Evolutionary conservation across 139 green algal species (phyloP), one percentile per base, ranked within the genome.

Genomic region (Picochlorum costavermella): DNA sequence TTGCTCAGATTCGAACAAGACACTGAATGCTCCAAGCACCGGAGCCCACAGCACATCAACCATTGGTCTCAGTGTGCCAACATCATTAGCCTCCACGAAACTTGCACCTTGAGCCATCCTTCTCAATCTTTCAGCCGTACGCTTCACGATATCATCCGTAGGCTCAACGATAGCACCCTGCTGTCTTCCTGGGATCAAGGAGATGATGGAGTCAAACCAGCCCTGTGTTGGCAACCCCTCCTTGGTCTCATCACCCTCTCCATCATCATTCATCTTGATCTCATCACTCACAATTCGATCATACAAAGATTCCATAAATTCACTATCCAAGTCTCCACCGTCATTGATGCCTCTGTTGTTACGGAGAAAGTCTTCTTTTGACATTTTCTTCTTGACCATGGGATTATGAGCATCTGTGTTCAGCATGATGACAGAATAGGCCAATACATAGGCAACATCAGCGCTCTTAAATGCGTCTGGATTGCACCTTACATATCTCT

Each of bases 321-420:
- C 64, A 48, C 82, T 74, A 0, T 81, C 74, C 46, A 98, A 79
- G 69, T 99, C 94, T 11, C 74, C 74, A 14, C 86, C 90, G 60
- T 99, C 92, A 70, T 97, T 92, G 79, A 99, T 98, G 61, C 94
- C 94, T 8, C 94, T 81, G 78, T 99, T 99, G 84, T 98, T 98
- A 33, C 83, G 84, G 45, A 98, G 40, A 67, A 99, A 99, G 48
- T 81, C 91, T 69, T 2, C 6, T 46, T 77, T 73, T 4, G 64
- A 77, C 73, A 91, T 88, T 75, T 90, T 89, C 36, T 72, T 68
- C 75, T 86, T 87, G n/a, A 89, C 84, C 63, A 83, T 75, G 1
- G 87, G 86, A 76, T 98, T 99, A 84, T 99, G 94, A 20, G 91
- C 90, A 73, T 99, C 94, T 2, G 94, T 99, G 86, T 99, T 98